A percentile compares a stretch with the other conserved stretches of the same genome.
Conservation (phyloP, 2,329 filamentous ascomycete species). For the Ophiognomonia clavigignenti-juglandacearum region DNA sequence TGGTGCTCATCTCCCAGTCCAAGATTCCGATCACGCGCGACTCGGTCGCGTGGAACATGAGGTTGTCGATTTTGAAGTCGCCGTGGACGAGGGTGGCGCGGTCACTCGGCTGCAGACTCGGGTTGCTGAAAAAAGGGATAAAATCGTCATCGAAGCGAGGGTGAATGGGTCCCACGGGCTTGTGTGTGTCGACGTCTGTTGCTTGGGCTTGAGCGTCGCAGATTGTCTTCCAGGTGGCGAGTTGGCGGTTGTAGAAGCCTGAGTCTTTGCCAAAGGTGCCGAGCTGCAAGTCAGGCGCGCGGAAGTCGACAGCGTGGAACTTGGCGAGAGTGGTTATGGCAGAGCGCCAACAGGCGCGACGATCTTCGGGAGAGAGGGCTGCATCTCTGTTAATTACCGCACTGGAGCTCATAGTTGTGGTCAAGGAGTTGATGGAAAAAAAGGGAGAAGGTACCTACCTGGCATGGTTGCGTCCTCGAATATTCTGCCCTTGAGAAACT, state of each 20-base stretch:
- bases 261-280: slow-evolving; percentile 65
- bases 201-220: slow-evolving; percentile 71
- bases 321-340: slow-evolving; percentile 79
- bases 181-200: slow-evolving; percentile 70
- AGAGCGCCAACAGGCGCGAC: slow-evolving; percentile 78
- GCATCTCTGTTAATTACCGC: slow-evolving; percentile 29
- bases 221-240: slow-evolving; percentile 76
- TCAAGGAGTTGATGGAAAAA: too few relatives aligned
- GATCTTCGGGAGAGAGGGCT: slow-evolving; percentile 60
- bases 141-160: slow-evolving; percentile 80
- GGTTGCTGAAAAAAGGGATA: slow-evolving; percentile 70
- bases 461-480: slow-evolving; percentile 60
- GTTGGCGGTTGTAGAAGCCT: slow-evolving; percentile 83
- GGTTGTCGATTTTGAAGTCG: slow-evolving; percentile 93
- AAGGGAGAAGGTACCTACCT: neutral
- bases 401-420: too few relatives aligned
- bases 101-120: slow-evolving; percentile 67
- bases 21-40: slow-evolving; percentile 86
- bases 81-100: slow-evolving; percentile 80
- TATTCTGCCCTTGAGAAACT: slow-evolving; percentile 89
- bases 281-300: slow-evolving; percentile 60
- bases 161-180: slow-evolving; percentile 68
- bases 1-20: slow-evolving; percentile 98
- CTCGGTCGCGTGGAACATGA: slow-evolving; percentile 86
- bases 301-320: slow-evolving; percentile 66